Conservation (phyloP, 2,329 filamentous ascomycete genomes). For the Orbilia javanica region DNA sequence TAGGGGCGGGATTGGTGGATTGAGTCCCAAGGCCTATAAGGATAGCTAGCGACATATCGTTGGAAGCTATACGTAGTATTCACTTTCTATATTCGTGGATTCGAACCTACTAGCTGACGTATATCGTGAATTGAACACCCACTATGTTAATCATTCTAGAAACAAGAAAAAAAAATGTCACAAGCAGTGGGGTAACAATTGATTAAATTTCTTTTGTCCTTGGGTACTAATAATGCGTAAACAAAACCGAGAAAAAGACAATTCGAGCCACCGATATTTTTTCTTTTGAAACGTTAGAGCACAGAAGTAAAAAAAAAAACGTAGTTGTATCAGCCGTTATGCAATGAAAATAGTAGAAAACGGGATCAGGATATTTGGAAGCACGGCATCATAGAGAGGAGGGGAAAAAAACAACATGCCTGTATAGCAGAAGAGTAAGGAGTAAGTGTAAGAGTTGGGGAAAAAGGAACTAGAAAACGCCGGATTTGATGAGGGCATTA, state of each 20-base stretch:
- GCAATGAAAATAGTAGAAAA: background rate
- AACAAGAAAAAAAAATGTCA: no score
- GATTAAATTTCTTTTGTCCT: constrained; percentile 8
- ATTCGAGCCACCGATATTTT: constrained; percentile 15
- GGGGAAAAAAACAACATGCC: constrained; percentile 2
- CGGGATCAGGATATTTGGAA: background rate
- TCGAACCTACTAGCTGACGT: no score
- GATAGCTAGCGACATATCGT: no score
- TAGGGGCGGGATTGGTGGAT: no score
- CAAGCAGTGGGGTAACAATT: background rate
- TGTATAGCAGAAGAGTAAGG: background rate
- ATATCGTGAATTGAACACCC: no score
- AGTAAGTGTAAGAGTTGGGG: background rate
- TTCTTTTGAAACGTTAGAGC: constrained; percentile 4
- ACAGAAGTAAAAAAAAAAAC: background rate
- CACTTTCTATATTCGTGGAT: no score
- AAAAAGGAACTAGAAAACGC: constrained; percentile 11
- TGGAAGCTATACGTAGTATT: no score
- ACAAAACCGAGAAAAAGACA: background rate
- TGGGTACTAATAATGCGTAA: background rate
- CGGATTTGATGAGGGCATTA: constrained; percentile 25
- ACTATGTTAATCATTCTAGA: background rate
- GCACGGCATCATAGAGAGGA: background rate
- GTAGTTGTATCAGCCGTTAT: background rate
- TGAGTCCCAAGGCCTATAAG: no score